These are phyloP conservation scores for Tetrapisispora arboricola DNA, from an alignment of 805 yeast species.

Conservation along the genomic window DNA sequence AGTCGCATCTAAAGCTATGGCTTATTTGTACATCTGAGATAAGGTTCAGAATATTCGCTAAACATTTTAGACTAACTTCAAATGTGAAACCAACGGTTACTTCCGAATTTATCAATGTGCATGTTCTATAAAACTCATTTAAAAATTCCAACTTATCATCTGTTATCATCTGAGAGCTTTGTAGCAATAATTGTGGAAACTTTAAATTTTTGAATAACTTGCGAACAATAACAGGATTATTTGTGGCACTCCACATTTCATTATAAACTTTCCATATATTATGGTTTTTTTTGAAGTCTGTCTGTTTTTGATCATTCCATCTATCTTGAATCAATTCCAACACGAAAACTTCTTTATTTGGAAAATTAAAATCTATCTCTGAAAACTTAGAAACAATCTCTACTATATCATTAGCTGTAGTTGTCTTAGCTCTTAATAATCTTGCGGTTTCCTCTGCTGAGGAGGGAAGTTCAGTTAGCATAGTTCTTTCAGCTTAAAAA, in stretches of 20 bases:
- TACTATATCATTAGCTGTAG: constrained; percentile 35
- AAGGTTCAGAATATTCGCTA: constrained; percentile 14
- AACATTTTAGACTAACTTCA: constrained; percentile 16
- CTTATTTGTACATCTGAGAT: constrained; percentile 2
- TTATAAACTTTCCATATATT: constrained; percentile 44
- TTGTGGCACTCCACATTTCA: constrained; percentile 30
- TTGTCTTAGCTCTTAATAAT: constrained; percentile 45
- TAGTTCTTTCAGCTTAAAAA: neutral
- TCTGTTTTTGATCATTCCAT: constrained; percentile 38
- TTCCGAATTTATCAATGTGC: constrained; percentile 17
- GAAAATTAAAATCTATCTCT: constrained; percentile 38
- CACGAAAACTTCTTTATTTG: constrained; percentile 44
- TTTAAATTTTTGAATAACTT: constrained; percentile 35
- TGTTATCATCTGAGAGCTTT: constrained; percentile 3
- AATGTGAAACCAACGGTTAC: constrained; percentile 18
- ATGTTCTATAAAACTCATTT: constrained; percentile 10
- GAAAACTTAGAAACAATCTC: constrained; percentile 25
- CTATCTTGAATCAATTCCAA: constrained; percentile 54
- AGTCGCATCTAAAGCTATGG: constrained; percentile 1
- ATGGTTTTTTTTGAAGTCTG: constrained; percentile 34
- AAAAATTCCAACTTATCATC: constrained; percentile 7
- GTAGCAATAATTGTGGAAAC: constrained; percentile 24
- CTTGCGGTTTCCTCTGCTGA: constrained; percentile 45
- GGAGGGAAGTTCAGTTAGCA: constrained; percentile 6
- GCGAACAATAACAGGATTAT: constrained; percentile 27